Evolutionary conservation across 2,329 filamentous ascomycete species (phyloP).

Genomic region (Stenocarpella maydis): DNA sequence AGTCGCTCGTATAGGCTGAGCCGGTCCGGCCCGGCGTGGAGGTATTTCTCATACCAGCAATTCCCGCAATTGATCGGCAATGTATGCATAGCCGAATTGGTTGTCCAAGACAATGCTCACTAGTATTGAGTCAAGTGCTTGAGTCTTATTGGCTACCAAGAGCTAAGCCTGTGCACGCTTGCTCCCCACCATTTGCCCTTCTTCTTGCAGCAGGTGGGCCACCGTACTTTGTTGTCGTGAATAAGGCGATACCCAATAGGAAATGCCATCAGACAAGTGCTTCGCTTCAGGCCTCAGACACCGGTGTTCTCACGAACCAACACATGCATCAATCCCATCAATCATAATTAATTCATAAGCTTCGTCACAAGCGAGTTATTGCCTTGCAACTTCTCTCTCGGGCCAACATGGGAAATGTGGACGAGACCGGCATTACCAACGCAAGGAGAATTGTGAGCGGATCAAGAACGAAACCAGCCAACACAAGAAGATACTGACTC

Average conservation of each 20-base stretch:
- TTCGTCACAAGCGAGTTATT: background rate
- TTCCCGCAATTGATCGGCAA: background rate
- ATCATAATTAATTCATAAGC: background rate
- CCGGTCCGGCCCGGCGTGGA: background rate
- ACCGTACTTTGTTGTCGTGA: background rate
- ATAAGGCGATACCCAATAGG: background rate
- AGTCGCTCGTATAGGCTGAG: background rate
- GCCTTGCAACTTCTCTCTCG: background rate
- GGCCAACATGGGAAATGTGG: background rate
- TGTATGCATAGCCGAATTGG: background rate
- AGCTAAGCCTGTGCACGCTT: background rate
- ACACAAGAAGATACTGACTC: background rate
- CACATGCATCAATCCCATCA: background rate
- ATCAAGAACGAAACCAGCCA: no score
- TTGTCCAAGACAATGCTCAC: background rate
- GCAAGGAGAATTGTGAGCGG: no score
- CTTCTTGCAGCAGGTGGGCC: no score
- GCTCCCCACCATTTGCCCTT: background rate
- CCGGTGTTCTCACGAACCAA: background rate
- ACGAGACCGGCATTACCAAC: background rate
- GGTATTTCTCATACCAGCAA: background rate
- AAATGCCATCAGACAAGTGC: background rate
- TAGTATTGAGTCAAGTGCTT: background rate
- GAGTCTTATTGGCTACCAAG: background rate
- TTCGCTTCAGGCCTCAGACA: background rate